Conservation (phyloP, 1,284 basidiomycete species). For the Microbotryum violaceum region DNA sequence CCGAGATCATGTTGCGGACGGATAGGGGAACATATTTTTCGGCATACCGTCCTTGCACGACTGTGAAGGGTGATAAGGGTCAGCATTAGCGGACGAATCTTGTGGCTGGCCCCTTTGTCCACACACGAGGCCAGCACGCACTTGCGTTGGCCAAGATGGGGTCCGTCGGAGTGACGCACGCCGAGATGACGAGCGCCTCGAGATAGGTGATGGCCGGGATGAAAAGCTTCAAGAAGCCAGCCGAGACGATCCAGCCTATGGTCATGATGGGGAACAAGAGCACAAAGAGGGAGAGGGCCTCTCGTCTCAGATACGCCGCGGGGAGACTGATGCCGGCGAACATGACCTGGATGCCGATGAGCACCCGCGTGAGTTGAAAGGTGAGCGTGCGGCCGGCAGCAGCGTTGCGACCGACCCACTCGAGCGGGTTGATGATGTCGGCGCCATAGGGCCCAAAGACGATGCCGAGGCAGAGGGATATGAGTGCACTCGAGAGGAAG, state of each 20-base stretch:
- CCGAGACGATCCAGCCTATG: conserved; percentile 41
- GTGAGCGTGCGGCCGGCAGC: background rate
- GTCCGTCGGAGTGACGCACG: conserved; percentile 44
- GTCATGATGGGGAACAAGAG: conserved; percentile 43
- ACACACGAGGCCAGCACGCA: background rate
- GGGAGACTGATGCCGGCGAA: conserved; percentile 42
- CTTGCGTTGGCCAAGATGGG: conserved; percentile 39
- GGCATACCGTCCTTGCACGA: conserved; percentile 42
- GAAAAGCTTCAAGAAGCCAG: conserved; percentile 40
- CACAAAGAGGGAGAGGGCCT: conserved; percentile 38
- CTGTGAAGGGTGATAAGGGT: conserved; percentile 20
- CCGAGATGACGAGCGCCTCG: conserved; percentile 41
- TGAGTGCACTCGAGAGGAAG: conserved; percentile 38
- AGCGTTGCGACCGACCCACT: background rate
- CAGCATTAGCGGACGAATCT: background rate
- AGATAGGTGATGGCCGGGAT: conserved; percentile 41
- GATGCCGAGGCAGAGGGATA: conserved; percentile 24
- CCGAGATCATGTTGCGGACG: conserved; percentile 40
- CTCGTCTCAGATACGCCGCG: conserved; percentile 35
- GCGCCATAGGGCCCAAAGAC: conserved; percentile 3
- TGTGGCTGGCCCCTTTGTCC: no score
- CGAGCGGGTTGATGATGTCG: background rate
- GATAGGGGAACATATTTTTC: conserved; percentile 42
- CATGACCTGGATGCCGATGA: conserved; percentile 39
- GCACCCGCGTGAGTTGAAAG: conserved; percentile 31